phyloP scores from a whole-genome alignment of 768 basidiomycete species.

The Kwoniella dendrophila region DNA sequence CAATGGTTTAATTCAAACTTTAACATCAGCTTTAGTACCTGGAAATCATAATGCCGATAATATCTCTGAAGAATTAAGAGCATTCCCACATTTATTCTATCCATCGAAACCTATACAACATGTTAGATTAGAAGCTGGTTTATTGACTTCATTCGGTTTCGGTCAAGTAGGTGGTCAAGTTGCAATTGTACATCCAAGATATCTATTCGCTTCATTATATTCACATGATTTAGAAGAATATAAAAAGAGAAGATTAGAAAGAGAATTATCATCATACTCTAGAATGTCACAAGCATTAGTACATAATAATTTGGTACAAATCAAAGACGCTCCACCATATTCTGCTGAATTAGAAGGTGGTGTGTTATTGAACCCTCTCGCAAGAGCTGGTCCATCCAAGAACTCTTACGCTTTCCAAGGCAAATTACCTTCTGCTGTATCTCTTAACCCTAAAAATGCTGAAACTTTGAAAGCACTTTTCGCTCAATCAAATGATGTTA shows the following conservation, averaged over 20 bases:
- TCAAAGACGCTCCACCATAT: slow-evolving; percentile 93
- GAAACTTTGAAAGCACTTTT: slow-evolving; percentile 66
- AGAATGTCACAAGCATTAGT: slow-evolving; percentile 91
- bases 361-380: slow-evolving; percentile 88
- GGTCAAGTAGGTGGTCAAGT: slow-evolving; percentile 96
- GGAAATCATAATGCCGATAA: slow-evolving; percentile 97
- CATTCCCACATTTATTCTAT: slow-evolving; percentile 91
- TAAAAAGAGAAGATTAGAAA: slow-evolving; percentile 64
- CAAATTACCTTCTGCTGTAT: slow-evolving; percentile 62
- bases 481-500: slow-evolving; percentile 59
- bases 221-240: slow-evolving; percentile 78
- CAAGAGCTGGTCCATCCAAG: slow-evolving; percentile 79
- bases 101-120: slow-evolving; percentile 95
- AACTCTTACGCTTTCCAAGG: slow-evolving; percentile 74
- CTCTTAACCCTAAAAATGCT: slow-evolving; percentile 68
- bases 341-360: slow-evolving; percentile 77
- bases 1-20: slow-evolving; percentile 83
- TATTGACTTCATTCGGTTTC: slow-evolving; percentile 68
- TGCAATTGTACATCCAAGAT: slow-evolving; percentile 84
- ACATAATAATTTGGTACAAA: slow-evolving; percentile 84
- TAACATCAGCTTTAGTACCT: slow-evolving; percentile 82
- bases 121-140: slow-evolving; percentile 68
- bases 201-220: slow-evolving; percentile 81
- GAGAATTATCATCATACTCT: slow-evolving; percentile 59
- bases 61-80: slow-evolving; percentile 72